Evolutionary conservation across 805 yeast species (phyloP).

Genomic region (Saturnispora gosingensis): DNA sequence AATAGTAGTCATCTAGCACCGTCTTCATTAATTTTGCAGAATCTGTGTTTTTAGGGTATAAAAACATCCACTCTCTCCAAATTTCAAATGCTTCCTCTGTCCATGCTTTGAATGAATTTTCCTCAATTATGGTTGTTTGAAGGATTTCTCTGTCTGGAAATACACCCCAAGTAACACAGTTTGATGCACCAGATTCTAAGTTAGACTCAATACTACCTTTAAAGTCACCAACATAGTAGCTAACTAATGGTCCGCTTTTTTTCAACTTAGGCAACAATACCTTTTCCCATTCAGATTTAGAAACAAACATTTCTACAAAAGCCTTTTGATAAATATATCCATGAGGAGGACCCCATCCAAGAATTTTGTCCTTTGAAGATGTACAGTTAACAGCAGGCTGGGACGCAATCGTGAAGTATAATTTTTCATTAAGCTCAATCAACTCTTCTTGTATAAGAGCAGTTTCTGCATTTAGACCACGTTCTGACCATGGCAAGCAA

Average conservation of each 20-base stretch:
- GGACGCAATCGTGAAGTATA: conserved; percentile 82
- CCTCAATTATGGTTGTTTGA: conserved; percentile 88
- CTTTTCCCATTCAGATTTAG: conserved; percentile 58
- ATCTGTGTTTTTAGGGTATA: conserved; percentile 51
- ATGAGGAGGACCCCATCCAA: conserved; percentile 95
- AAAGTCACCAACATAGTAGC: conserved; percentile 69
- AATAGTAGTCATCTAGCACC: conserved; percentile 53
- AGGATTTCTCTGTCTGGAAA: conserved; percentile 84
- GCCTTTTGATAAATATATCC: conserved; percentile 91
- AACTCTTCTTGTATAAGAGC: conserved; percentile 87
- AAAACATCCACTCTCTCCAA: conserved; percentile 85
- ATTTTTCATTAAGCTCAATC: conserved; percentile 62
- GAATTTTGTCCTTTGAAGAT: conserved; percentile 69
- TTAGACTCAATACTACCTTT: conserved; percentile 53
- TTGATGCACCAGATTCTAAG: conserved; percentile 44
- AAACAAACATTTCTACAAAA: conserved; percentile 83
- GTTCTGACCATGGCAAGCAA: conserved; percentile 87
- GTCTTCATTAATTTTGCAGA: conserved; percentile 54
- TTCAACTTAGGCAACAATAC: conserved; percentile 44
- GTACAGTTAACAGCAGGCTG: conserved; percentile 90
- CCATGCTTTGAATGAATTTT: conserved; percentile 93
- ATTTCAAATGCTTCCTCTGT: conserved; percentile 88
- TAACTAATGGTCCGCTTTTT: conserved; percentile 37
- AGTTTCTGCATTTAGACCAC: conserved; percentile 80
- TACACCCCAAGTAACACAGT: conserved; percentile 97